These are phyloP conservation scores for Cladosporium sphaerospermum DNA, from an alignment of 2,329 filamentous ascomycete genomes.

Conservation along the genomic window DNA sequence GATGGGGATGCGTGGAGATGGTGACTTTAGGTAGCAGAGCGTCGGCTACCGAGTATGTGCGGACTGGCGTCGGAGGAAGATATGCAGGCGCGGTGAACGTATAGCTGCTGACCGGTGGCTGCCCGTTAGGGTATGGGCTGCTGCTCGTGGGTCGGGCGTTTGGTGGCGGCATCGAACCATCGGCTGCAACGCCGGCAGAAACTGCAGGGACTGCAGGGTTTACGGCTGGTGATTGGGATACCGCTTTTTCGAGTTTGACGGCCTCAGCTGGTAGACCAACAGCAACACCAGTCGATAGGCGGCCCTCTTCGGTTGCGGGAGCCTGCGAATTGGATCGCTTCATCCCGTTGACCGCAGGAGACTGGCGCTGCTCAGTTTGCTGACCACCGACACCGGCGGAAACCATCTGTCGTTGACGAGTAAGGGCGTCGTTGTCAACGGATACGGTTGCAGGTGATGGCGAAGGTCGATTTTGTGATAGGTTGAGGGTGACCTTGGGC, in stretches of 20 bases:
- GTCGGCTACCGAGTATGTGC: constrained; percentile 40
- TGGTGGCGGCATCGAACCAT: constrained; percentile 29
- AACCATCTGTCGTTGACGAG: constrained; percentile 47
- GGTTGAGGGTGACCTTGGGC: constrained; percentile 34
- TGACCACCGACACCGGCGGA: constrained; percentile 40
- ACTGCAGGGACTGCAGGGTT: constrained; percentile 22
- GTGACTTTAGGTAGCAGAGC: constrained; percentile 63
- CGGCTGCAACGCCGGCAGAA: constrained; percentile 12
- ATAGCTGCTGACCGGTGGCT: constrained; percentile 24
- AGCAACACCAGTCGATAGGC: constrained; percentile 26
- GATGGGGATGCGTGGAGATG: constrained; percentile 61
- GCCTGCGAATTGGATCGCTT: constrained; percentile 28
- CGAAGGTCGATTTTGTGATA: constrained; percentile 29
- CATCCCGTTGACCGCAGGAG: constrained; percentile 23
- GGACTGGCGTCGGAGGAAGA: constrained; percentile 29
- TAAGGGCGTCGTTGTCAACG: constrained; percentile 49
- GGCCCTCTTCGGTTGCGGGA: constrained; percentile 26
- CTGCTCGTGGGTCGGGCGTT: constrained; percentile 23
- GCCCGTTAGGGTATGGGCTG: constrained; percentile 20
- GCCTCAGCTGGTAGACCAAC: constrained; percentile 17
- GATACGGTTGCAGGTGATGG: constrained; percentile 44
- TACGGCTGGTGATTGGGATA: constrained; percentile 39
- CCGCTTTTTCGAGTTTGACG: constrained; percentile 36
- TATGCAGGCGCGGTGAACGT: constrained; percentile 30
- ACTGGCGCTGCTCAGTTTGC: constrained; percentile 21